A percentile compares a stretch with the other conserved stretches of the same genome.
Evolutionary conservation across 345 rosid species (phyloP).

Genomic region (Cardiospermum halicacabum): DNA sequence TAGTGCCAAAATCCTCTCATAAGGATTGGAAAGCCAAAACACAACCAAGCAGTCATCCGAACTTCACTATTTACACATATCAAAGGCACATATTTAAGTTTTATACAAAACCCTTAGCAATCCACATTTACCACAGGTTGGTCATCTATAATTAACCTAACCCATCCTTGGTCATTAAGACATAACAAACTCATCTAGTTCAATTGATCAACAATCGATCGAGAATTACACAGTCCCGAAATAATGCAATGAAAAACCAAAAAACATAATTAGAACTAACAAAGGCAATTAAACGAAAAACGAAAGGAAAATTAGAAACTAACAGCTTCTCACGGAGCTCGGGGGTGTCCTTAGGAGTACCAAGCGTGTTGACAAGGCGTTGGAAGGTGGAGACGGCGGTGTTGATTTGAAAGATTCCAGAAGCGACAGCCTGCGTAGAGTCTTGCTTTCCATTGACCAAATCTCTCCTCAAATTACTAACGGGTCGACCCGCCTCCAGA

Average conservation of each 20-base stretch:
- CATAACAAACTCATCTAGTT: not conserved
- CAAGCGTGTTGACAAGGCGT: constrained; percentile 90
- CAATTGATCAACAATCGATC: not conserved
- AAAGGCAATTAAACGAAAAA: not conserved
- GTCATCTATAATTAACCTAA: not conserved
- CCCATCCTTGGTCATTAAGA: not conserved
- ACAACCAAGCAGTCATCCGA: not conserved
- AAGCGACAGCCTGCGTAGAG: constrained; percentile 83
- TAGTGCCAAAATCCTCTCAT: not conserved
- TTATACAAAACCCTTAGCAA: not conserved
- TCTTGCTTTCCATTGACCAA: constrained; percentile 57
- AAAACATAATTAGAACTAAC: not conserved
- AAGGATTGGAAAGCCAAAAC: too few relatives aligned
- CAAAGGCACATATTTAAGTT: not conserved
- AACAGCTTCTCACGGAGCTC: constrained; percentile 97
- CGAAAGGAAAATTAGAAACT: constrained; percentile 15
- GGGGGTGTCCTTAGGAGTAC: constrained; percentile 93
- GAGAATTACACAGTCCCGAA: not conserved
- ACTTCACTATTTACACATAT: not conserved
- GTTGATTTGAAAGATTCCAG: constrained; percentile 98
- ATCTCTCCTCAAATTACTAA: constrained; percentile 40
- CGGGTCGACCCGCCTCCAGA: constrained; percentile 71
- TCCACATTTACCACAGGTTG: not conserved
- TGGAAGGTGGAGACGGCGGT: constrained; percentile 94
- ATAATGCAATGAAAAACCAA: not conserved